Base-by-base conservation (phyloP, 345 rosid species). In the Odontarrhena argentea region DNA sequence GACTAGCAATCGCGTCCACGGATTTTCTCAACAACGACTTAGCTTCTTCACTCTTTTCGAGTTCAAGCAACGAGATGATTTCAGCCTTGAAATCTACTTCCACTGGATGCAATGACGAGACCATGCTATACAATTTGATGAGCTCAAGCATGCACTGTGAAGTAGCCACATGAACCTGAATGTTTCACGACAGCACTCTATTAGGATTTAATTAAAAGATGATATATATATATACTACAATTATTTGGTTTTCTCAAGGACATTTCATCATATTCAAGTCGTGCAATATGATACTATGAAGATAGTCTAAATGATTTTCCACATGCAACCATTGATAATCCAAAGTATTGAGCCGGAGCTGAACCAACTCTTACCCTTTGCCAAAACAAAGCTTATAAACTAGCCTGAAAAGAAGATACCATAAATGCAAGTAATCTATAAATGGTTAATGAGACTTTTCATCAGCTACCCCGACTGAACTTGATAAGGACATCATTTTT, bases 1-100 rank as follows among this genome's bases (percentile, higher is more conserved):
- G 60, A 52, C 65, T 69, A 79, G 82, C 81, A 44, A 93, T 67
- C 40, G 77, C 56, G 47, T 85, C 83, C 9, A 85, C 71, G 67
- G 87, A 93, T 70, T 79, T 78, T 63, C 74, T 87, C 70, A 93
- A 63, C 77, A 80, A 60, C 0, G 92, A 84, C 73, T 82, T 90
- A 0, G 98, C 96, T 67, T 75, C 87, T 78, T 72, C 92, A 52
- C 78, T 90, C 82, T 90, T 93, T 59, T 87, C 97, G 14, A 81
- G 82, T 68, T 88, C 97, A 54, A 69, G 71, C 37, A 76, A 82
- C 53, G 81, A 85, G 51, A 77, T 62, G 37, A 93, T 73, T 74
- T 86, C 88, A 43, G 61, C 77, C 72, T 78, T 84, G 54, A 81
- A 78, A 46, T 70, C 82, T 9, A 46, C 65, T 13, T 81, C 82